A percentile compares a stretch with the other conserved stretches of the same genome.
phyloP scores from a whole-genome alignment of 2,329 filamentous ascomycete species.

The Diaporthe nobilis region DNA sequence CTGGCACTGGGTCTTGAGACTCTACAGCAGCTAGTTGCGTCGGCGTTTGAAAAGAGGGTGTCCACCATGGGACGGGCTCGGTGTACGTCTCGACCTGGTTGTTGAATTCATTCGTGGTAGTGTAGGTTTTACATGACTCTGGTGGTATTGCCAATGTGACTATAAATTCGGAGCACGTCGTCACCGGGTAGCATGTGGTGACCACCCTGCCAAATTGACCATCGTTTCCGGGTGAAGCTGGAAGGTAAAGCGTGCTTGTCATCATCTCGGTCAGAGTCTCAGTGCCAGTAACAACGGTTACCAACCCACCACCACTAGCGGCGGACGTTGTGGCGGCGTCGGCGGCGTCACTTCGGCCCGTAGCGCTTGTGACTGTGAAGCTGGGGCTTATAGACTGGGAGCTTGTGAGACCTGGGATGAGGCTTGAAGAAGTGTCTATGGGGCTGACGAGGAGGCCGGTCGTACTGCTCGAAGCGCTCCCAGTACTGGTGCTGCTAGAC shows the following conservation, averaged over 20 bases:
- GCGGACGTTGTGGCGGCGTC: background rate
- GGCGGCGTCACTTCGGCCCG: no score
- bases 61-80: background rate
- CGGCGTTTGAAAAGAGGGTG: background rate
- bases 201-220: background rate
- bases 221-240: background rate
- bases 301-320: background rate
- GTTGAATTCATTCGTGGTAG: background rate
- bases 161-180: background rate
- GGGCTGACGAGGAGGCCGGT: background rate
- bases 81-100: background rate
- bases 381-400: background rate
- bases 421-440: background rate
- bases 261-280: background rate
- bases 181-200: background rate
- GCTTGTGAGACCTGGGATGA: background rate
- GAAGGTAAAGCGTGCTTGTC: background rate
- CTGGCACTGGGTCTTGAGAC: background rate
- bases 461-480: background rate
- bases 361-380: background rate
- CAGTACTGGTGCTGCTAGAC: background rate
- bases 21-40: background rate
- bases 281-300: background rate
- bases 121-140: background rate
- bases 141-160: background rate